Base-by-base conservation (phyloP, 75 land plant genomes). In the Picea sitchensis region DNA sequence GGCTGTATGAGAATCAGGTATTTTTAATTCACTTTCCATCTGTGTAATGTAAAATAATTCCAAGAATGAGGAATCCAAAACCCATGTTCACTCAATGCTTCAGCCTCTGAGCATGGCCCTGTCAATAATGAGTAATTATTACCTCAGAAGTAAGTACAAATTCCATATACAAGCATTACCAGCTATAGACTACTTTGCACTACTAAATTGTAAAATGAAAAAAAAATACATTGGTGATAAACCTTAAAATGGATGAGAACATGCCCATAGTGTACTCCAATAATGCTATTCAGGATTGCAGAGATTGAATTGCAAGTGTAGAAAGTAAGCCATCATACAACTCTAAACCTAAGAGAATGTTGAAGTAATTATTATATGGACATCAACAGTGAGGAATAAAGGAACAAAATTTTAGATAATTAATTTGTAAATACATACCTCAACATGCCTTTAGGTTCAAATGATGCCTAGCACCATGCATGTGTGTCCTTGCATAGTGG, bases 231-330 rank as follows among this genome's bases (percentile, higher is more conserved):
- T 21, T 77, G 8, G 13, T 32, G 13, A 75, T 80, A 26, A 56
- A 95, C 98, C 95, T 95, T 87, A 57, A 87, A 65, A 83, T 92
- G 92, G 36, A 93, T 77, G 21, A 93, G 85, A 54, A 91, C 90
- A 81, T 93, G 98, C 4, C 98, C 98, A 77, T 61, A 93, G 77
- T 95, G 98, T n/a, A 90, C 82, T 57, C 95, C 98, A 78, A 91
- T 88, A 59, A 90, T 80, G 47, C 91, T 84, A 58, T 87, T 83
- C 36, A 91, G 84, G 23, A 93, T 77, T 20, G 98, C 82, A 80
- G 93, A 88, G 58, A 95, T 71, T 12, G 98, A 93, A 80, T 95
- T 95, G 93, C 91, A 88, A 34, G 71, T 54, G 38, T 17, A 61
- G n/a, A 47, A 82, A 14, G 18, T 58, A 26, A 36, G 51, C 3